Evolutionary conservation across 108 stramenopile species (phyloP), one percentile per base, ranked within the genome.

Genomic region (Skeletonema costatum): DNA sequence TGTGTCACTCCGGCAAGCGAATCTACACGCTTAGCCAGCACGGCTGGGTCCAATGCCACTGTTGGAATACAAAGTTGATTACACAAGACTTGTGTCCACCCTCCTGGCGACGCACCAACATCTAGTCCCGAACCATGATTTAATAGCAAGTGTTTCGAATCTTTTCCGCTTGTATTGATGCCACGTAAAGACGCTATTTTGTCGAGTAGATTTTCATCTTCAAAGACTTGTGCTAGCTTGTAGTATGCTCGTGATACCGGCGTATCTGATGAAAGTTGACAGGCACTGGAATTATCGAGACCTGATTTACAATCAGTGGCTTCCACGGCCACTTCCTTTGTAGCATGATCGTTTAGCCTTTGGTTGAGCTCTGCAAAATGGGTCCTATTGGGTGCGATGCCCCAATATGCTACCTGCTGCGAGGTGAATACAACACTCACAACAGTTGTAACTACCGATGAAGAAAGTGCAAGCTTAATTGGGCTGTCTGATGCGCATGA

Each of bases 101-200:
- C 87, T 46, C 87, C 87, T 25, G 87, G 87, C 12, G 82, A 71
- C n/a, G 87, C 82, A n/a, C 87, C 87, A 68, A 88, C 60, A 51
- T 88, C 87, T 19, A 88, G 38, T 6, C 83, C 87, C n/a, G 81
- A 25, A 39, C 77, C 87, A 62, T 68, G 70, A 21, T 42, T 56
- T 4, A 77, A 56, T 10, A 78, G 70, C 13, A 32, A 56, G 4
- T 64, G 44, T 21, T 70, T 56, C 11, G 50, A 36, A 35, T 71
- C 25, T 19, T 80, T 46, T 4, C 17, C 39, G 14, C 44, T n/a
- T 46, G n/a, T n/a, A 46, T 70, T 33, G 38, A 35, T 42, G 21
- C 44, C 32, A 21, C 62, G 79, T 29, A 56, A 11, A 3, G 25
- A 58, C 32, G 60, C 65, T 50, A 72, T 71, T 46, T 32, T 50